phyloP scores from a whole-genome alignment of 2,329 filamentous ascomycete species.

The Apiospora koreana region DNA sequence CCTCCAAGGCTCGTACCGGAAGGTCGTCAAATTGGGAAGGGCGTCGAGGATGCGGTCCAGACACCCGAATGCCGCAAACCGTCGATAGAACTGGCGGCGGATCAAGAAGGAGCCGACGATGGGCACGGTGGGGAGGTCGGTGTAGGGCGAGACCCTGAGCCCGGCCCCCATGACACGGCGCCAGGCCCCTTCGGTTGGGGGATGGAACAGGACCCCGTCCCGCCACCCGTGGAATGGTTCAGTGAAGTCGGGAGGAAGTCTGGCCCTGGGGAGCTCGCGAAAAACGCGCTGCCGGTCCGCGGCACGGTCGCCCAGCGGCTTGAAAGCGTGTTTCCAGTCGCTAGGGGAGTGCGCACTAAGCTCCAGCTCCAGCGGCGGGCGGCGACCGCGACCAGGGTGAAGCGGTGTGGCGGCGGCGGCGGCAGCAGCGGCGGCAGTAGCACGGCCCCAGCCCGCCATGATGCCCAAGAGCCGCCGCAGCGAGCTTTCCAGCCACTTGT shows the following conservation, averaged over 20 bases:
- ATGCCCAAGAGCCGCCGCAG: background rate
- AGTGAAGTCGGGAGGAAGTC: no score
- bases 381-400: no score
- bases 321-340: background rate
- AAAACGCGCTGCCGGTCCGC: background rate
- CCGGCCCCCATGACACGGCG: background rate
- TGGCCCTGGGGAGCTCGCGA: no score
- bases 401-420: no score
- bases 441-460: background rate
- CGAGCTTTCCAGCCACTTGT: background rate
- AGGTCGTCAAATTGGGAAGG: background rate
- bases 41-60: background rate
- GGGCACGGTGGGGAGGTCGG: background rate
- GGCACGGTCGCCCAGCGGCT: background rate
- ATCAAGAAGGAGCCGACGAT: background rate
- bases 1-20: background rate
- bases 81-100: constrained; percentile 6
- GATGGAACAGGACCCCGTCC: no score
- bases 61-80: background rate
- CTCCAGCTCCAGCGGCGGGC: background rate
- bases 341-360: background rate
- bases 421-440: no score
- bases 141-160: no score
- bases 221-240: background rate
- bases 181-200: background rate